Evolutionary conservation across 1,284 basidiomycete genomes (phyloP), one percentile per base, ranked within the genome.

Genomic region (Crocinoboletus sp.): DNA sequence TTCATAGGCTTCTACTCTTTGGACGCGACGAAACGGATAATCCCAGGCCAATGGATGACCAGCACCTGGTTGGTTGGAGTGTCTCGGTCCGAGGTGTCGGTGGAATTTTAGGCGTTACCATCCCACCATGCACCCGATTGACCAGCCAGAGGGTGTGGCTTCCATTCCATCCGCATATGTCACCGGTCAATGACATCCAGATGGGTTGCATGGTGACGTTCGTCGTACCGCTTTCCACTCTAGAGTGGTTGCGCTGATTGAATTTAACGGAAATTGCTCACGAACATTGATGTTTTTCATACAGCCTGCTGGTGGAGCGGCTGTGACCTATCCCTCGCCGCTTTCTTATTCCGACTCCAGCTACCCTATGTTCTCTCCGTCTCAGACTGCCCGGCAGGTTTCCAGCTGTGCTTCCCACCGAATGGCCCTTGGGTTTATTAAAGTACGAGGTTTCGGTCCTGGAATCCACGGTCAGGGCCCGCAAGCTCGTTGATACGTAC

Each of bases 231-330:
- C 36, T 30, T 42, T 53, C 45, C 23, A 40, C 24, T 46, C 44
- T 44, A 45, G 43, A 37, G 20, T 38, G 31, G 31, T 49, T 59
- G 48, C 55, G 51, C 55, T 52, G 55, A 51, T 51, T 43, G 42
- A 49, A 56, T 58, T 40, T 38, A 25, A 42, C 58, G 59, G 59
- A 59, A 50, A 62, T 59, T 60, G 53, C 52, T 51, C 25, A 19
- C 34, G 27, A 41, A 10, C 33, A 28, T 23, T 52, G 39, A 52
- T 47, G 44, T 31, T 31, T 16, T 46, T 41, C 46, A 37, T 49
- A 29, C 43, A 30, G 45, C 41, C 30, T 34, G 43, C 34, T 46
- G 36, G 44, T 23, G 15, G 34, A 29, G 38, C 32, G 43, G 32
- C 35, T 39, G 41, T 25, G 16, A 15, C 10, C 35, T 46, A 32